Base-by-base conservation (phyloP, 495 filamentous ascomycete genomes). In the Chaetomidium leptoderma region DNA sequence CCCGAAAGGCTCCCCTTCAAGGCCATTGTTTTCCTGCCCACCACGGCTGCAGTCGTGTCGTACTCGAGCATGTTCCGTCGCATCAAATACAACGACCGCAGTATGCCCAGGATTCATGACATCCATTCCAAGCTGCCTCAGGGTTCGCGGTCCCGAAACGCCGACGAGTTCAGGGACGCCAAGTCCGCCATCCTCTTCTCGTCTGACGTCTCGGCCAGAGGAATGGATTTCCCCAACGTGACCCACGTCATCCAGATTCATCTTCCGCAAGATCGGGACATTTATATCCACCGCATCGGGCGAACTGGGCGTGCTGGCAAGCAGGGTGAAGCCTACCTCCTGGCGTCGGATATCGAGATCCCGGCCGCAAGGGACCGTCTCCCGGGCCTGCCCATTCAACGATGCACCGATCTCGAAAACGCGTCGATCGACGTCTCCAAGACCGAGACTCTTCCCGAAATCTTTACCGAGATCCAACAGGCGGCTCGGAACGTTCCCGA, bases 221-320 rank as follows among this genome's bases (percentile, higher is more conserved):
- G 93, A 64, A 92, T 97, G 90, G 92, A 97, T 70, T 97, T 97
- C 76, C 91, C 92, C 53, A 85, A 91, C 61, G 92, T 97, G 51
- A 86, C 91, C 43, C 83, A 96, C 61, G 91, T 97, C 60, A 83
- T 97, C 66, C 92, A 97, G 67, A 70, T 92, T 52, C 88, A 90
- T 46, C 64, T 86, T 14, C 90, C 92, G 4, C 72, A 79, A 7
- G 80, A 81, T 60, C 75, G 83, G 16, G 92, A 96, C 55, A 80
- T 86, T 54, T 97, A 97, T 70, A 88, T 96, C 60, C 92, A 97
- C 70, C 84, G 92, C 54, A 77, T 97, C 55, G 92, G 92, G 24
- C 89, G 83, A 59, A 86, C 83, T 27, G 83, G 80, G 24, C 72
- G 83, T 61, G 91, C 88, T 4, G 83, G 84, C 62, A 89, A 89